Conservation (phyloP, 176 grass and related monocot species). For the Lolium rigidum region DNA sequence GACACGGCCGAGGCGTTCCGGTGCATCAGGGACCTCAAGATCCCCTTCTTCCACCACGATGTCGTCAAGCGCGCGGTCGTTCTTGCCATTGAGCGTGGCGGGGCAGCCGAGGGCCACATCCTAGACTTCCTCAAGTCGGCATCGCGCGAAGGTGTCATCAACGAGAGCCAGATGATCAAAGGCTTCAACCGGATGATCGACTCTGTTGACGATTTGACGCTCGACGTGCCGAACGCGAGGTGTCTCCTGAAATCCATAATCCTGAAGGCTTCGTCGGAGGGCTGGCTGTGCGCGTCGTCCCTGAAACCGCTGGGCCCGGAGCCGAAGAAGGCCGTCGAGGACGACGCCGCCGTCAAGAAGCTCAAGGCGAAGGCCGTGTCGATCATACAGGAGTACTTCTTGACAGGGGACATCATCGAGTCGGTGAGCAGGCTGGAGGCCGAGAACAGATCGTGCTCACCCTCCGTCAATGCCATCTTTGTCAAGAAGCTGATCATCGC, state of each 20-base stretch:
- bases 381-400: conserved; percentile 65
- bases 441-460: conserved; percentile 46
- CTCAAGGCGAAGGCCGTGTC: conserved; percentile 43
- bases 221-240: conserved; percentile 76
- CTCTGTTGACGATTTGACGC: conserved; percentile 61
- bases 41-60: conserved; percentile 91
- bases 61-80: conserved; percentile 74
- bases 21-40: conserved; percentile 68
- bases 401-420: conserved; percentile 57
- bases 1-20: conserved; percentile 58
- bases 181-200: conserved; percentile 71
- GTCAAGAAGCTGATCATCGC: conserved; percentile 63
- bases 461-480: conserved; percentile 64
- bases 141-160: conserved; percentile 67
- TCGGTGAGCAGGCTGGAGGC: conserved; percentile 42
- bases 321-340: conserved; percentile 46
- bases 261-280: conserved; percentile 60
- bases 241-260: conserved; percentile 52
- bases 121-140: conserved; percentile 65
- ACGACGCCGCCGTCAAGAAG: conserved; percentile 33
- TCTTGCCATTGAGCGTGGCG: conserved; percentile 68
- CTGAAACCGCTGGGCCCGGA: conserved; percentile 46
- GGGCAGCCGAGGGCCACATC: conserved; percentile 43
- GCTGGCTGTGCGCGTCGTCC: conserved; percentile 64
- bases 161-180: conserved; percentile 66